Base-by-base conservation (phyloP, 129 eudicot genomes). In the Arctium lappa region DNA sequence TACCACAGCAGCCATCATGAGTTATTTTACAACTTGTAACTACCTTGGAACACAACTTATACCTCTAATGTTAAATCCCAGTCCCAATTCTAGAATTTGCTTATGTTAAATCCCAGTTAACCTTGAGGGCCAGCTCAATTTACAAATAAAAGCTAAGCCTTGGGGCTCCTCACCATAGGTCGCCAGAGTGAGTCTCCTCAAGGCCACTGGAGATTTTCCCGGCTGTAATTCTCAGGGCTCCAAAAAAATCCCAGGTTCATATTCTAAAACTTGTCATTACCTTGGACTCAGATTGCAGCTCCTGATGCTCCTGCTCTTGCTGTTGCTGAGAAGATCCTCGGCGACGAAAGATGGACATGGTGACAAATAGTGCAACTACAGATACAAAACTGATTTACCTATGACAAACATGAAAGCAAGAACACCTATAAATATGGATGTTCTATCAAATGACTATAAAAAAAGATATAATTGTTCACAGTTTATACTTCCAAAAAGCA, bases 261-360 rank as follows among this genome's bases (percentile, higher is more conserved):
- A 42, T 63, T 44, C 22, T 10, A 68, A 56, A 82, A 29, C 34
- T 29, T 72, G 22, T 13, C 38, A 12, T 83, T 89, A 92, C 92
- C 94, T 90, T 90, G 32, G 84, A 80, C 82, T 87, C 92, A 6
- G 86, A 82, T 80, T 92, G 86, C 78, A 77, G 69, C 86, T 87
- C 97, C 40, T 82, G 84, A 46, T 77, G 72, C 71, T 92, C 92
- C 60, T 79, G 87, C 30, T 84, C 87, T 81, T 76, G 88, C 38
- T 77, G 88, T 62, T 79, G 87, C 13, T 88, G 85, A 79, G 94
- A 86, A 34, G 90, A 86, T 32, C 79, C 89, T 85, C 84, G 85
- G 33, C 94, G 92, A 66, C 92, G 89, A 80, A 90, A 92, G 66
- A 84, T 32, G 71, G 87, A 84, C 97, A 92, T 92, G 62, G 77